Conservation (phyloP, 2,329 filamentous ascomycete genomes). For the Neofusicoccum ribis region DNA sequence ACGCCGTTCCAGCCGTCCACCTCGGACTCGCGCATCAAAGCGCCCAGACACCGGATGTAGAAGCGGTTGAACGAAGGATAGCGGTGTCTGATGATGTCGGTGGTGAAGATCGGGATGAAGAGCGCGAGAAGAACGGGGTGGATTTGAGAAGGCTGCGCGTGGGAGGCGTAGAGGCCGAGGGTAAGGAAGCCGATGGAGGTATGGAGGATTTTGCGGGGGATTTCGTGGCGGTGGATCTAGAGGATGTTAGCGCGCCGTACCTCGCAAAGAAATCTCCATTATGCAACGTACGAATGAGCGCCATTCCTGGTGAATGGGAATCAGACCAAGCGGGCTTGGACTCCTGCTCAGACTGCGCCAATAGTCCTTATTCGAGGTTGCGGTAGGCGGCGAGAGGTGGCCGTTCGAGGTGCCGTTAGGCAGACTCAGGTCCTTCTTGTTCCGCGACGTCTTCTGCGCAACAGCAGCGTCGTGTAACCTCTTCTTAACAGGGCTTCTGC, state of each 20-base stretch:
- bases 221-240: slow-evolving; percentile 82
- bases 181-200: slow-evolving; percentile 96
- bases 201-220: slow-evolving; percentile 83
- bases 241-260: slow-evolving; percentile 23
- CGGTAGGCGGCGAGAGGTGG: slow-evolving; percentile 66
- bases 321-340: slow-evolving; percentile 88
- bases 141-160: slow-evolving; percentile 74
- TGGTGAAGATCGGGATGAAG: slow-evolving; percentile 78
- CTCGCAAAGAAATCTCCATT: not conserved
- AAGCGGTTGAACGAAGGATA: slow-evolving; percentile 79
- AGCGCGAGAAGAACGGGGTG: slow-evolving; percentile 80
- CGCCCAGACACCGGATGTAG: slow-evolving; percentile 82
- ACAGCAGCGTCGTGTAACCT: slow-evolving; percentile 30
- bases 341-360: slow-evolving; percentile 90
- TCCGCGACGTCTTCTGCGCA: slow-evolving; percentile 19
- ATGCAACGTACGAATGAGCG: slow-evolving; percentile 68
- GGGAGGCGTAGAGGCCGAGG: slow-evolving; percentile 78
- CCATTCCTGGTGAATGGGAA: slow-evolving; percentile 93
- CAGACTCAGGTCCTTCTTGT: slow-evolving; percentile 43
- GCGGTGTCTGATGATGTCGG: slow-evolving; percentile 80
- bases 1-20: slow-evolving; percentile 94
- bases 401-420: slow-evolving; percentile 42
- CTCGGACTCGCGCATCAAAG: slow-evolving; percentile 95
- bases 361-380: slow-evolving; percentile 62
- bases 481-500: slow-evolving; percentile 62